Base-by-base conservation (phyloP, 2,329 filamentous ascomycete species). In the Thelonectria blattea region DNA sequence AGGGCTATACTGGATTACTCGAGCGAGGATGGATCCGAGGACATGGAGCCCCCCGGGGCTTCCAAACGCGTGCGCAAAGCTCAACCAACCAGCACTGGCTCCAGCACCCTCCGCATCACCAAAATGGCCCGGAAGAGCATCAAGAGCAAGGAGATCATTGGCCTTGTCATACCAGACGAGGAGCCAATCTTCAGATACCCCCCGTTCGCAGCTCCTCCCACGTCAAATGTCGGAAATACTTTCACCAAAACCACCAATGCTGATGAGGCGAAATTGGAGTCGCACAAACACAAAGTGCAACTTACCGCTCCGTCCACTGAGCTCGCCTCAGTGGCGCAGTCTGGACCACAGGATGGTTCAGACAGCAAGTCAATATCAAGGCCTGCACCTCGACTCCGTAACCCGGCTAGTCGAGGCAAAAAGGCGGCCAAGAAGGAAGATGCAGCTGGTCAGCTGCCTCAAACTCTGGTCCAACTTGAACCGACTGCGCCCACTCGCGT, bases 351-450 rank as follows among this genome's bases (percentile, higher is more conserved):
- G 14, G 37, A 20, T 17, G 14, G 14, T 18, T 22, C n/a, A 37
- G 51, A 50, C n/a, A 60, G 65, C 39, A 58, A 65, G 37, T 27
- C 51, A 45, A 48, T 60, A 59, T 42, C 22, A 17, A 65, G 39
- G 32, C 64, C 59, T 56, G 48, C 52, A 52, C 68, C 62, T 7
- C 70, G 67, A 45, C 73, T 82, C 42, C 65, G 60, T 8, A 84
- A 84, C 58, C 82, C 83, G 17, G 83, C 83, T 4, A 83, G 80
- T 11, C 75, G 83, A 65, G 83, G 83, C 32, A 81, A 75, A 59
- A 85, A 85, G 68, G 83, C 83, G 42, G 82, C 83, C 10, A 76
- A 78, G 52, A 81, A 78, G 61, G 79, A 82, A 52, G 78, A 85
- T 65, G 82, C 83, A 8, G 81, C 80, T 30, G 83, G 83, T 15